Percentiles rank a stretch among this genome's conserved stretches.
Conservation (phyloP, 1,284 basidiomycete genomes). For the Rhodofomes roseus region DNA sequence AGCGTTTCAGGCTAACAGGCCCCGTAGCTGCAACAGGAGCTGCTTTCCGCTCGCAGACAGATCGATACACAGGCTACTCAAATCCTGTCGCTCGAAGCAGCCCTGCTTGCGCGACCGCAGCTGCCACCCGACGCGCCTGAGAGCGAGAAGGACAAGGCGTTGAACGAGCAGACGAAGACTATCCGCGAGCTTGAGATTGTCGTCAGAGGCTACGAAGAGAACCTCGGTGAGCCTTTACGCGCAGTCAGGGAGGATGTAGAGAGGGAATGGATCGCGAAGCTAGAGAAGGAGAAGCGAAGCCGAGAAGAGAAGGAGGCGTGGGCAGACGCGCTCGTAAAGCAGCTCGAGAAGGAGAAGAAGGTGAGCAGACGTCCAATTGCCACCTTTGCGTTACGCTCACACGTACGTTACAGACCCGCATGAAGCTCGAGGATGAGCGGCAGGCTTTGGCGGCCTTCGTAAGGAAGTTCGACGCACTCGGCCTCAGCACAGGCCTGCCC, state of each 20-base stretch:
- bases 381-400: conserved; percentile 1
- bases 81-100: conserved; percentile 76
- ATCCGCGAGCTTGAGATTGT: conserved; percentile 73
- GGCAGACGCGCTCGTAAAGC: conserved; percentile 66
- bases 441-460: conserved; percentile 74
- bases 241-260: conserved; percentile 80
- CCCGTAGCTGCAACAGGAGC: conserved; percentile 78
- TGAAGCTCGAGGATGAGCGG: conserved; percentile 70
- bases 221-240: conserved; percentile 66
- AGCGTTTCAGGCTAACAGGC: neutral
- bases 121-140: conserved; percentile 56
- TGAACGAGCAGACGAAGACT: conserved; percentile 63
- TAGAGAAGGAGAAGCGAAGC: conserved; percentile 57
- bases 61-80: conserved; percentile 76
- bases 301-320: conserved; percentile 67
- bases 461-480: conserved; percentile 61
- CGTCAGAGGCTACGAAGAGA: conserved; percentile 65
- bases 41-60: conserved; percentile 70
- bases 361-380: conserved; percentile 23
- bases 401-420: conserved; percentile 34
- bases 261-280: conserved; percentile 64
- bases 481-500: conserved; percentile 42
- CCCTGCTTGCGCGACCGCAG: conserved; percentile 59
- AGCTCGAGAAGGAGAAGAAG: conserved; percentile 73
- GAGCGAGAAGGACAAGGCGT: conserved; percentile 66